These are phyloP conservation scores for Globisporangium mamillatum DNA, from an alignment of 352 stramenopile species.

Conservation along the genomic window DNA sequence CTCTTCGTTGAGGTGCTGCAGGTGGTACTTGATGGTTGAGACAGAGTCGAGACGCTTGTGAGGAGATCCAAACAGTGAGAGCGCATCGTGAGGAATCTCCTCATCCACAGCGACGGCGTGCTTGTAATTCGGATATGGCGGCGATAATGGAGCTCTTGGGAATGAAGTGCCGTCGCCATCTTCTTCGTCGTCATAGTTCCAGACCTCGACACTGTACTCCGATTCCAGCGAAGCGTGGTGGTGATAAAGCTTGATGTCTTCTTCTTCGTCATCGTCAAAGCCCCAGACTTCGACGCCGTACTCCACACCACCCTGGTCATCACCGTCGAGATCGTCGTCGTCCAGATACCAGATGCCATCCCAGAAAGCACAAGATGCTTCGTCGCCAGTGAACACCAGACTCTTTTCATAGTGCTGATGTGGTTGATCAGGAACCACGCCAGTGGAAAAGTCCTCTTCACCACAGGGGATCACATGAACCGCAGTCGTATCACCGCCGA, in stretches of 20 bases:
- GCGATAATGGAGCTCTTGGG: background rate
- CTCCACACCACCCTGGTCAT: background rate
- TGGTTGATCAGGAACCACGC: background rate
- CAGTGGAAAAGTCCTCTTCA: background rate
- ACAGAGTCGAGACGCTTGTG: background rate
- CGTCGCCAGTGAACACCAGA: conserved; percentile 11
- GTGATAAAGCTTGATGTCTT: background rate
- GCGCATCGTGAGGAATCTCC: background rate
- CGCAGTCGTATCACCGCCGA: background rate
- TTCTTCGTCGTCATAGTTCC: conserved; percentile 2
- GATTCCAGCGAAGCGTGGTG: background rate
- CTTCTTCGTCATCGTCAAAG: background rate
- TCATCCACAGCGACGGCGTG: background rate
- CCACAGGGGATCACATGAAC: background rate
- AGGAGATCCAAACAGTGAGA: conserved; percentile 17
- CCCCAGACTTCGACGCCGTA: conserved; percentile 6
- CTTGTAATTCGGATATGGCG: background rate
- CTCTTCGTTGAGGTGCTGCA: background rate
- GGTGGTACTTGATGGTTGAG: background rate
- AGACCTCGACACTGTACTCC: conserved; percentile 12
- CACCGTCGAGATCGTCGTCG: conserved; percentile 2
- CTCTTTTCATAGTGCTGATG: background rate
- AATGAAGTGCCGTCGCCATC: background rate
- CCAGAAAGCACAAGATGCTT: conserved; percentile 18
- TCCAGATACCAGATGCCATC: conserved; percentile 14